Conservation (phyloP, 1,284 basidiomycete species). For the Schizophyllum amplum region DNA sequence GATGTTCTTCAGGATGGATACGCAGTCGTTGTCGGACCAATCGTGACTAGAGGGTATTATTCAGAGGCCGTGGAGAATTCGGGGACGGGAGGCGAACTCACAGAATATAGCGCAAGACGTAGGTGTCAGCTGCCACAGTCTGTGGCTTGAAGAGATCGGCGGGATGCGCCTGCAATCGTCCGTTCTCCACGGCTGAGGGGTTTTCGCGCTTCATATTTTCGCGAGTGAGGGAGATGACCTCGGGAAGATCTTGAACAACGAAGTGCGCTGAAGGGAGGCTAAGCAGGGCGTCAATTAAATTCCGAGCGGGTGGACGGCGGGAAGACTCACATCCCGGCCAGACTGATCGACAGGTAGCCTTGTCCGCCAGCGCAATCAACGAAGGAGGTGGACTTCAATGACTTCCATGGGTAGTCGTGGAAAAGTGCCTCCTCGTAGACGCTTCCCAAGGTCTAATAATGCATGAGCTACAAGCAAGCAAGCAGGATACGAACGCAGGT, state of each 20-base stretch:
- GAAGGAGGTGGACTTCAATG: constrained; percentile 23
- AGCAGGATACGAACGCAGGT: too few species aligned
- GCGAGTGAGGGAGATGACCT: constrained; percentile 8
- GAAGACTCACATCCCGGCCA: constrained; percentile 21
- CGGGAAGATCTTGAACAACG: constrained; percentile 28
- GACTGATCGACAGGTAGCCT: constrained; percentile 27
- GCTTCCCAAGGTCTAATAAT: constrained; percentile 16
- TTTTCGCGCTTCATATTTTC: background rate
- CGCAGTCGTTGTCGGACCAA: constrained; percentile 4
- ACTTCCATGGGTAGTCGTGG: constrained; percentile 30
- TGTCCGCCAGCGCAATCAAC: constrained; percentile 30
- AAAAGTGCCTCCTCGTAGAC: constrained; percentile 18
- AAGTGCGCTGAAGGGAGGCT: constrained; percentile 22
- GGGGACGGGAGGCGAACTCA: background rate
- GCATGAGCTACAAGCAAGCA: too few species aligned
- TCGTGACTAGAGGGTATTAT: too few species aligned
- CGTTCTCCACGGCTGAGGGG: background rate
- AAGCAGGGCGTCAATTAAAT: background rate
- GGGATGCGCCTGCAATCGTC: background rate
- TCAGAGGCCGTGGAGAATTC: too few species aligned
- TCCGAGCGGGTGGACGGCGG: background rate
- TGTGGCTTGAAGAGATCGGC: constrained; percentile 6
- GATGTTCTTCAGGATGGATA: constrained; percentile 2
- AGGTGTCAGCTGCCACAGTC: constrained; percentile 1
- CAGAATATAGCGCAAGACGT: constrained; percentile 4